Conservation (phyloP, 176 grass and related monocot genomes). For the Eleusine coracana region DNA sequence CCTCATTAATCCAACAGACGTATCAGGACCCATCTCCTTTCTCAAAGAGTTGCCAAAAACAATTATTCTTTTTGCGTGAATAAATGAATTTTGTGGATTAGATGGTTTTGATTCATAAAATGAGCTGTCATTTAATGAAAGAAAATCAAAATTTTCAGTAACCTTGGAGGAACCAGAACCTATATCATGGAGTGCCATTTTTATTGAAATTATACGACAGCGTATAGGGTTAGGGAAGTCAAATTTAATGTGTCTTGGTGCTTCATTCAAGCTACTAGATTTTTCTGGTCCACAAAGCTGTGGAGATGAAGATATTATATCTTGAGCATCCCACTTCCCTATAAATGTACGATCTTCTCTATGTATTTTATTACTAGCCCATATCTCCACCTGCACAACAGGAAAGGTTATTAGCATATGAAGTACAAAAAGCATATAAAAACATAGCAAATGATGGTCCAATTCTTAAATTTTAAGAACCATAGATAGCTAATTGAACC, state of each 20-base stretch:
- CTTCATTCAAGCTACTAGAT: constrained; percentile 45
- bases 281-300: constrained; percentile 78
- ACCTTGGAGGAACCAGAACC: constrained; percentile 52
- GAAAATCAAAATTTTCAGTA: constrained; percentile 69
- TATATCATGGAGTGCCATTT: constrained; percentile 57
- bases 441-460: constrained; percentile 18
- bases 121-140: constrained; percentile 69
- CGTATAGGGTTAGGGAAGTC: constrained; percentile 77
- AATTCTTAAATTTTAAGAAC: constrained; percentile 14
- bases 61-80: constrained; percentile 93
- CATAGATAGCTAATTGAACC: constrained; percentile 14
- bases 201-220: constrained; percentile 91
- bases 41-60: constrained; percentile 75
- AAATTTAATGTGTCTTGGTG: constrained; percentile 85
- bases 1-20: constrained; percentile 68
- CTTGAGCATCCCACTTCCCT: constrained; percentile 87
- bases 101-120: constrained; percentile 50
- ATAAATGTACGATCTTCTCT: constrained; percentile 77
- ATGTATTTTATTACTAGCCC: constrained; percentile 94
- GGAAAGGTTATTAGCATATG: constrained; percentile 35
- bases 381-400: constrained; percentile 82
- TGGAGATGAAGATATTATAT: constrained; percentile 62
- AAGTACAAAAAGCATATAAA: constrained; percentile 32
- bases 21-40: constrained; percentile 64
- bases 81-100: constrained; percentile 48